Base-by-base conservation (phyloP, 805 yeast genomes). In the Lachancea nothofagi region DNA sequence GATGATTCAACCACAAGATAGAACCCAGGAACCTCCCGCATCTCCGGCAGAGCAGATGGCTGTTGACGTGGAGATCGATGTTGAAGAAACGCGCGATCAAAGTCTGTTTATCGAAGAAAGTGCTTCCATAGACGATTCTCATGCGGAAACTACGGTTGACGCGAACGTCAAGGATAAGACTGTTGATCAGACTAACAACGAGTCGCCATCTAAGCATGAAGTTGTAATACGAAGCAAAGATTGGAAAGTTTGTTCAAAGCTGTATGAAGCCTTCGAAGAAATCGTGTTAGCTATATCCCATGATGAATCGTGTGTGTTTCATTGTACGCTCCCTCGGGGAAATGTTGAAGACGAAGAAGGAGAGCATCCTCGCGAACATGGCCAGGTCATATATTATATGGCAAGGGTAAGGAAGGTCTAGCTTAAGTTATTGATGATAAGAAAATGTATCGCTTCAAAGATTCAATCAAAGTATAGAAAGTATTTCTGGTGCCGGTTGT, bases 201-300 rank as follows among this genome's bases (percentile, higher is more conserved):
- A 40, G 33, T 54, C 44, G 10, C 46, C 35, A 32, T 43, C 48
- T 2, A 36, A 37, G 5, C 51, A 67, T 41, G 75, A 69, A 28
- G 70, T 82, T 2, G 61, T 69, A 20, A 74, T 83, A 21, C 70
- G 69, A 48, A 61, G 77, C 18, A 74, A 67, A 49, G 86, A 82
- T 55, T 83, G 90, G 90, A 77, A 70, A 50, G 62, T 77, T 44
- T 83, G 85, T 1, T 66, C 78, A 4, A 73, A 67, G 51, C 66
- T 83, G 26, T 76, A 80, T 35, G 78, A 77, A 21, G 65, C 73
- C 2, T 78, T 86, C 53, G 75, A 76, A 41, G 75, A 77, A 5
- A 74, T 80, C 36, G 71, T 80, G 7, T 55, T 84, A 29, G 71
- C 80, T 24, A 64, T 84, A 19, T 68, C 78, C 7, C 72, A 77